These are phyloP conservation scores for Paramecium caudatum DNA, from an alignment of 73 alveolate genomes.

Conservation along the genomic window DNA sequence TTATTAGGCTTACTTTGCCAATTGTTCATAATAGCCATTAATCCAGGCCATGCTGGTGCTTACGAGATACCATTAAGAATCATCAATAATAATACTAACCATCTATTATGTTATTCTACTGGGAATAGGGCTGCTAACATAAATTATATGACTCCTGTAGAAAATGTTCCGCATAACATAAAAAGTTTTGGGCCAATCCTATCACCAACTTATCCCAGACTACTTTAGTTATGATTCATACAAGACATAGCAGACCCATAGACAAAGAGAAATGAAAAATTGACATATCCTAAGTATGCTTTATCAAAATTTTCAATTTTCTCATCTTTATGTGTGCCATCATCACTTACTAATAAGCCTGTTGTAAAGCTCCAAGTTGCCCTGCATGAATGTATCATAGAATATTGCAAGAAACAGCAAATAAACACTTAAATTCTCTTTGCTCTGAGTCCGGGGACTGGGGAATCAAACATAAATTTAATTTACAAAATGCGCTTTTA, in stretches of 20 bases:
- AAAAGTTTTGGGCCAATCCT: slow-evolving; percentile 56
- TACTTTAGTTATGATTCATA: not conserved
- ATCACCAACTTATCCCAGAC: slow-evolving; percentile 50
- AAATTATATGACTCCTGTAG: slow-evolving; percentile 39
- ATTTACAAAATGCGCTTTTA: not conserved
- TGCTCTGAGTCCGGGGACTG: not conserved
- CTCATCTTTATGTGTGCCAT: not conserved
- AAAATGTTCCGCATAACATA: slow-evolving; percentile 43
- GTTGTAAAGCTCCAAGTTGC: slow-evolving; percentile 58
- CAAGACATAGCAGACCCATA: slow-evolving; percentile 57
- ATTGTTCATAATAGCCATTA: slow-evolving; percentile 55
- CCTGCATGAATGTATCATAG: slow-evolving; percentile 56
- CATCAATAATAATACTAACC: not conserved
- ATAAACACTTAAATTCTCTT: slow-evolving; percentile 5
- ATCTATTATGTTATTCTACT: not conserved
- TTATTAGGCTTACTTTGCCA: slow-evolving; percentile 36
- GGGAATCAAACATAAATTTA: slow-evolving; percentile 12
- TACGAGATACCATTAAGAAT: not conserved
- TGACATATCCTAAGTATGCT: slow-evolving; percentile 13
- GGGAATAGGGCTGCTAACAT: not conserved
- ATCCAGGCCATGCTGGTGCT: slow-evolving; percentile 68
- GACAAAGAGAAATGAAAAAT: slow-evolving; percentile 32
- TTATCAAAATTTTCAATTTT: slow-evolving; percentile 16
- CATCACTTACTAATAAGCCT: not conserved
- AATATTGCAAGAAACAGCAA: slow-evolving; percentile 30